Base-by-base conservation (phyloP, 176 grass and related monocot genomes). In the Eremochloa ophiuroides region DNA sequence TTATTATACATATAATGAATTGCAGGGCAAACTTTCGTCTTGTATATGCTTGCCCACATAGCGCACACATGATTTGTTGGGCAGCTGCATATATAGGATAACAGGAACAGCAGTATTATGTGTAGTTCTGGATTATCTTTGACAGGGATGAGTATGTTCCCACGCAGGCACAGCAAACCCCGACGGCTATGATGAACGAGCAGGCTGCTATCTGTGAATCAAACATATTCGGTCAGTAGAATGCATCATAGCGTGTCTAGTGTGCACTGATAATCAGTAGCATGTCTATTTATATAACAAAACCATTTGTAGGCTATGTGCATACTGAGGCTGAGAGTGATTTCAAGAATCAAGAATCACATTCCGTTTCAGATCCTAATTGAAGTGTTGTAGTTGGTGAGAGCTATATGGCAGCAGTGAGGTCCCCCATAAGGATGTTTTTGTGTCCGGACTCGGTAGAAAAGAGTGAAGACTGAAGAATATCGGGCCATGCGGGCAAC, bases 71-170 rank as follows among this genome's bases (percentile, higher is more conserved):
- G 74, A 65, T 75, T 66, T 66, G 23, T 23, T 22, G 44, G 43
- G 33, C 15, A 25, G 37, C n/a, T 72, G 27, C 47, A 20, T 30
- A 48, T 71, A 17, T 27, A 48, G 69, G 42, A 72, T 72, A 0
- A 48, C 69, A 31, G 17, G 26, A 31, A 33, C 17, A 76, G 18
- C 37, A 69, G 10, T 46, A 22, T 69, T 33, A 85, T 72, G 46
- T 25, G 87, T 89, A 91, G 28, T 78, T 88, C 37, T 91, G 78
- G n/a, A 94, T 81, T 47, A 94, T 94, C 25, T 60, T 71, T 0
- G 83, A 78, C 60, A 94, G 18, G 5, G 92, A 85, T 20, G 88
- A 81, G 71, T 79, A 81, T 15, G 92, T 94, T 42, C 92, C 92
- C 39, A 88, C 62, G 38, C 73, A 81, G 25, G 83, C 89, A 14